These are phyloP conservation scores for Sisymbrium irio DNA, from an alignment of 345 rosid genomes.

Conservation along the genomic window DNA sequence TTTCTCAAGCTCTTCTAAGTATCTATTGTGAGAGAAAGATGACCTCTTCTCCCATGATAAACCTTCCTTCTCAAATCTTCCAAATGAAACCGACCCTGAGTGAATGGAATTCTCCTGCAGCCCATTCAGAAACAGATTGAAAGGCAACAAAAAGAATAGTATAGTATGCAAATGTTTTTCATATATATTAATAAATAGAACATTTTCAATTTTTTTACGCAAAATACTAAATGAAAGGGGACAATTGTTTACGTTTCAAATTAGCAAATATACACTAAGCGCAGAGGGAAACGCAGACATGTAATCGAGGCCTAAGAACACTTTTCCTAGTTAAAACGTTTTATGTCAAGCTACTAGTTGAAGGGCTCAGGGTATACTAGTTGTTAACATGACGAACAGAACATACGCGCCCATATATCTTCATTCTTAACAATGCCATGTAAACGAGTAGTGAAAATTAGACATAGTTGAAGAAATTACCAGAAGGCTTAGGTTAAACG, in stretches of 20 bases:
- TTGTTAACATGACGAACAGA: not conserved
- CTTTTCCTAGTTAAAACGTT: not conserved
- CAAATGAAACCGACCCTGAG: slow-evolving; percentile 89
- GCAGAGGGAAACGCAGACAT: not conserved
- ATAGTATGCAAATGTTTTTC: not conserved
- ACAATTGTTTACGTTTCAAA: not conserved
- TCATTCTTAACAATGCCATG: not conserved
- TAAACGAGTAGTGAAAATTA: not conserved
- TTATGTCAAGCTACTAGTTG: slow-evolving; percentile 2
- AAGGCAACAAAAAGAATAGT: not conserved
- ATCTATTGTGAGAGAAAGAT: slow-evolving; percentile 80
- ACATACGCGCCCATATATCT: not conserved
- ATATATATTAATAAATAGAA: not conserved
- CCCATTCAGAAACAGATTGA: slow-evolving; percentile 12
- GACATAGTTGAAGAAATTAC: slow-evolving; percentile 34
- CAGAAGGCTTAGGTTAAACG: slow-evolving; percentile 56
- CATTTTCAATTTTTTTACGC: not conserved
- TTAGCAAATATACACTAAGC: not conserved
- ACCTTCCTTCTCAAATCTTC: slow-evolving; percentile 76
- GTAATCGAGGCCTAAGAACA: not conserved
- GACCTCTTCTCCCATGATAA: slow-evolving; percentile 84
- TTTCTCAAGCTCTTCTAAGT: slow-evolving; percentile 86
- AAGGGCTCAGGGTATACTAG: not conserved
- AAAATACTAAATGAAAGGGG: not conserved
- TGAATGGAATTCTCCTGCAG: slow-evolving; percentile 63